These are phyloP conservation scores for Chaetomium cochliodes DNA, from an alignment of 495 filamentous ascomycete species.

Conservation along the genomic window DNA sequence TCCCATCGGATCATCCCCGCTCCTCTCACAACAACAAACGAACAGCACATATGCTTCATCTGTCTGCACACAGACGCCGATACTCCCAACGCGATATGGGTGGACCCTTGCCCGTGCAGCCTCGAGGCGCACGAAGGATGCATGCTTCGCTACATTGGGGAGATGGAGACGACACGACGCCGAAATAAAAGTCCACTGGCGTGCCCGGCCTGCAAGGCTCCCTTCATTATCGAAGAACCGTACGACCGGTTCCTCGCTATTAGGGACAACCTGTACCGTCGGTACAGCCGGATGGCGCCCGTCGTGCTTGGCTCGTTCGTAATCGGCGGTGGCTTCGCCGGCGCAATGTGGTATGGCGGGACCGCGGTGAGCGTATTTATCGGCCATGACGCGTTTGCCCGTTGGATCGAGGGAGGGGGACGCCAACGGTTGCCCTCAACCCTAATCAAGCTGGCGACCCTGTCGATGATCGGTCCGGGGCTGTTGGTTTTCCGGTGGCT, in stretches of 20 bases:
- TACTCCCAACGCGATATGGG: constrained; percentile 66
- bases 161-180: constrained; percentile 60
- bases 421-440: background rate
- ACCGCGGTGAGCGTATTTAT: constrained; percentile 40
- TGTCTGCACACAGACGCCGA: constrained; percentile 80
- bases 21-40: constrained; percentile 29
- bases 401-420: constrained; percentile 27
- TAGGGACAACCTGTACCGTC: constrained; percentile 53
- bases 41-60: constrained; percentile 80
- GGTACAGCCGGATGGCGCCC: constrained; percentile 58
- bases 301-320: constrained; percentile 58
- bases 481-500: constrained; percentile 40
- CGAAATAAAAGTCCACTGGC: constrained; percentile 57
- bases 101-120: constrained; percentile 82
- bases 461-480: constrained; percentile 42
- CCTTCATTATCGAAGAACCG: constrained; percentile 71
- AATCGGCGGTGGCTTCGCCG: constrained; percentile 51
- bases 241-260: constrained; percentile 63
- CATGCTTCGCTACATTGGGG: constrained; percentile 85
- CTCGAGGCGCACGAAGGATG: constrained; percentile 89
- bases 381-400: constrained; percentile 31
- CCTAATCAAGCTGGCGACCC: constrained; percentile 20
- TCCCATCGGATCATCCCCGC: constrained; percentile 14
- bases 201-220: constrained; percentile 86
- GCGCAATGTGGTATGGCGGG: constrained; percentile 42